phyloP scores from a whole-genome alignment of 345 rosid species.

The Lepidium sativum region DNA sequence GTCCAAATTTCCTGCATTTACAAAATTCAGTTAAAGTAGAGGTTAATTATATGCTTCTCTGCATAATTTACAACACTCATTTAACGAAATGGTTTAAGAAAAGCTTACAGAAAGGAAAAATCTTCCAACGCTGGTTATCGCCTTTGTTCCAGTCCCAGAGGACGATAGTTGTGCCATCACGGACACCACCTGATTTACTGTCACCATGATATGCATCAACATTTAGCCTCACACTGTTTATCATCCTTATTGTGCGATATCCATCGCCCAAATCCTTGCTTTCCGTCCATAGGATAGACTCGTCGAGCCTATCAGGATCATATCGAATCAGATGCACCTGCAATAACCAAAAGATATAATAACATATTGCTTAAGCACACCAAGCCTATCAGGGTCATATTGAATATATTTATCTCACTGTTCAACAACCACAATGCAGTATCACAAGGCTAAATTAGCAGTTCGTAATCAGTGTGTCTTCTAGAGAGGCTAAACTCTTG shows the following conservation, averaged over 20 bases:
- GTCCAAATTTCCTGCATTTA: slow-evolving; percentile 20
- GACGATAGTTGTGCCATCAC: slow-evolving; percentile 58
- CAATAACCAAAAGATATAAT: neutral
- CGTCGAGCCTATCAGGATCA: slow-evolving; percentile 51
- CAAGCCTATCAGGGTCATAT: too few relatives aligned
- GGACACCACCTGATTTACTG: slow-evolving; percentile 61
- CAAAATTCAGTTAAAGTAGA: neutral
- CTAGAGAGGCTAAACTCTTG: neutral
- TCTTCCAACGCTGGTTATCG: slow-evolving; percentile 87
- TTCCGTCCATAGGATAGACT: slow-evolving; percentile 62
- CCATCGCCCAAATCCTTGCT: slow-evolving; percentile 41
- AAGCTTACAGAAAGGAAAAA: slow-evolving; percentile 56
- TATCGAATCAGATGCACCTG: slow-evolving; percentile 63
- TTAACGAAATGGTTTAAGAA: neutral
- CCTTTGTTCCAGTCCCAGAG: slow-evolving; percentile 86
- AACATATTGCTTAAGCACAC: neutral
- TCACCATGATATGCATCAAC: slow-evolving; percentile 82
- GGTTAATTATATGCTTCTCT: neutral
- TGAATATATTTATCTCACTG: too few relatives aligned
- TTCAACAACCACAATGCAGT: neutral
- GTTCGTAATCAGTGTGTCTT: neutral
- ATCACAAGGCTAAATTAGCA: neutral
- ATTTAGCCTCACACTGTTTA: slow-evolving; percentile 54
- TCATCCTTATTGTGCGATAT: slow-evolving; percentile 50
- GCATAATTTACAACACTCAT: neutral